A percentile compares a stretch with the other conserved stretches of the same genome.
phyloP scores from a whole-genome alignment of 768 basidiomycete genomes.

The Kwoniella heveanensis region DNA sequence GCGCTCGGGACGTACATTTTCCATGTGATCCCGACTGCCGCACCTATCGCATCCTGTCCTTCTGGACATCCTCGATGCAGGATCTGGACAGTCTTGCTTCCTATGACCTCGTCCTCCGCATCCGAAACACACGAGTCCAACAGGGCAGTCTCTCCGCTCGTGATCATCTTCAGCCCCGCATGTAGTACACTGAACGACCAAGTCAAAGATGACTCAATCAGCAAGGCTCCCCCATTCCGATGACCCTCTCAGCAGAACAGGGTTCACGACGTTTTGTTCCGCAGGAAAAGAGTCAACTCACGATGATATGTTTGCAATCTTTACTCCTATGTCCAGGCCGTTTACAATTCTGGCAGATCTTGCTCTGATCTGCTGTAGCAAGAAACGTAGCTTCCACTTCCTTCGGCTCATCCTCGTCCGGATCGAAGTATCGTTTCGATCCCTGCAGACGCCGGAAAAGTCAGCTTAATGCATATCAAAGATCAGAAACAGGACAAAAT shows the following conservation, averaged over 20 bases:
- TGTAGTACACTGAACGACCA: conserved; percentile 31
- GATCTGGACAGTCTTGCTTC: conserved; percentile 41
- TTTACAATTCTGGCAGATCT: conserved; percentile 44
- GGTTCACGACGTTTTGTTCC: too few relatives aligned
- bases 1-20: conserved; percentile 40
- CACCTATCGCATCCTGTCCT: conserved; percentile 43
- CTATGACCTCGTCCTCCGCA: conserved; percentile 46
- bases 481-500: too few relatives aligned
- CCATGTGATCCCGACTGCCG: conserved; percentile 43
- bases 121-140: conserved; percentile 44
- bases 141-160: conserved; percentile 45
- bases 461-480: background rate
- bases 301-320: conserved; percentile 42
- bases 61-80: conserved; percentile 24
- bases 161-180: conserved; percentile 49
- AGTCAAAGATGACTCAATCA: too few relatives aligned
- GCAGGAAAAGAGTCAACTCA: conserved; percentile 10
- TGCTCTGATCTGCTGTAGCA: conserved; percentile 44
- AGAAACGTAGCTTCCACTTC: conserved; percentile 42
- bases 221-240: too few relatives aligned
- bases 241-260: too few relatives aligned
- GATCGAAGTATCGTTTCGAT: conserved; percentile 40
- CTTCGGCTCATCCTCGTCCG: conserved; percentile 22
- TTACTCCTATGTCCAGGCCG: conserved; percentile 40
- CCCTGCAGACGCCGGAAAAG: conserved; percentile 23